phyloP scores from a whole-genome alignment of 257 asterid genomes.

The Forsythia viridissima region DNA sequence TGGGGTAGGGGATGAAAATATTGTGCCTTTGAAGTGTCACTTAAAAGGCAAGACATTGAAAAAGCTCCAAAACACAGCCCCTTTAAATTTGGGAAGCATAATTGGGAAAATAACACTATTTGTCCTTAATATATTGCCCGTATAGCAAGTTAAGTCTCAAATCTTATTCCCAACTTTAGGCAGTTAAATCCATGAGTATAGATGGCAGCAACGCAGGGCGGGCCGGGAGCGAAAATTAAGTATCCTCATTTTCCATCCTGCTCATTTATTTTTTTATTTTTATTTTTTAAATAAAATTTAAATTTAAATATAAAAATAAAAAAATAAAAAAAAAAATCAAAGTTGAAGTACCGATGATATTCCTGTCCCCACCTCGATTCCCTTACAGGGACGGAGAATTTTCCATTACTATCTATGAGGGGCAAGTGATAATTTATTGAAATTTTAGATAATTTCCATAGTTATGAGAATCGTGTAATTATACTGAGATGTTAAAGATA shows the following conservation, averaged over 20 bases:
- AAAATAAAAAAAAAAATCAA: no score
- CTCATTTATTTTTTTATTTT: no score
- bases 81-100: slow-evolving; percentile 24
- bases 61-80: slow-evolving; percentile 52
- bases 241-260: no score
- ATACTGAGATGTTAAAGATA: no score
- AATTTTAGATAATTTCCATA: not conserved
- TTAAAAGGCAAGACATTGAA: slow-evolving; percentile 59
- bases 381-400: not conserved
- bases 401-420: not conserved
- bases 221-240: no score
- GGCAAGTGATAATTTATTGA: not conserved
- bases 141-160: not conserved
- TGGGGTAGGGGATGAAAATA: slow-evolving; percentile 28
- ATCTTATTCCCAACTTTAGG: not conserved
- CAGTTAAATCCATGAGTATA: not conserved
- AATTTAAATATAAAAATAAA: no score
- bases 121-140: not conserved
- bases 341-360: not conserved
- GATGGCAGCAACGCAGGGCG: not conserved
- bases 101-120: slow-evolving; percentile 6
- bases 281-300: no score
- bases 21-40: slow-evolving; percentile 56
- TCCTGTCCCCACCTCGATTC: not conserved
- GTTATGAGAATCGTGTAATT: no score